A percentile compares a stretch with the other conserved stretches of the same genome.
Evolutionary conservation across 1,284 basidiomycete species (phyloP).

Genomic region (Tetrapyrgos nigripes): DNA sequence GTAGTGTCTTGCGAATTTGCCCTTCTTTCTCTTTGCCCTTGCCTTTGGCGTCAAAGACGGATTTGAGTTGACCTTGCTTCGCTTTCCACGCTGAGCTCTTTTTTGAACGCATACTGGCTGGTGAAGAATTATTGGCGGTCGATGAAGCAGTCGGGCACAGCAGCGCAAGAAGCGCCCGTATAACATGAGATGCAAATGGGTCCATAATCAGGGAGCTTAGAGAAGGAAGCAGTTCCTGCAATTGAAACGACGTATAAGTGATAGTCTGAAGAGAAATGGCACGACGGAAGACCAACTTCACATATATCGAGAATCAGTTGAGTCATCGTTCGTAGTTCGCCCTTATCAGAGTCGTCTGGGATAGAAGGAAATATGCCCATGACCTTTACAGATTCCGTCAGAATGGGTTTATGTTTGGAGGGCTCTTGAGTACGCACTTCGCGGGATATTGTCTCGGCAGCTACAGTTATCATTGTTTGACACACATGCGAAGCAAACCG

Average conservation of each 20-base stretch:
- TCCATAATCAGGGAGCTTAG: conserved; percentile 76
- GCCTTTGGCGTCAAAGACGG: conserved; percentile 63
- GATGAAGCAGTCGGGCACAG: conserved; percentile 63
- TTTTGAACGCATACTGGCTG: conserved; percentile 67
- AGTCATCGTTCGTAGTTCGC: conserved; percentile 77
- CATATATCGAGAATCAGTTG: conserved; percentile 69
- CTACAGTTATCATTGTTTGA: conserved; percentile 84
- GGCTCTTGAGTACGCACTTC: conserved; percentile 59
- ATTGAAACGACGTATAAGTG: conserved; percentile 8
- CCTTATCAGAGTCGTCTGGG: conserved; percentile 56
- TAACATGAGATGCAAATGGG: conserved; percentile 87
- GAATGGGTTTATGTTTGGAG: neutral
- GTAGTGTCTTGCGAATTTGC: conserved; percentile 45
- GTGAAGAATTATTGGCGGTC: conserved; percentile 40
- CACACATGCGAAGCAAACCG: conserved; percentile 93
- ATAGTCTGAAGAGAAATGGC: conserved; percentile 2
- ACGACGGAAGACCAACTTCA: conserved; percentile 55
- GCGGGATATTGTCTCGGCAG: conserved; percentile 76
- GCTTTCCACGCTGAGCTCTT: conserved; percentile 81
- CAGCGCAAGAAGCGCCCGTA: conserved; percentile 80
- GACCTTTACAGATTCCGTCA: conserved; percentile 46
- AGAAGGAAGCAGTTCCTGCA: conserved; percentile 72
- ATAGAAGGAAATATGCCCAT: conserved; percentile 65
- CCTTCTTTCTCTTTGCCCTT: conserved; percentile 41
- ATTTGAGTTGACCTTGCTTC: conserved; percentile 76